phyloP scores from a whole-genome alignment of 805 yeast species.

The Metahyphopichia silvanorum region DNA sequence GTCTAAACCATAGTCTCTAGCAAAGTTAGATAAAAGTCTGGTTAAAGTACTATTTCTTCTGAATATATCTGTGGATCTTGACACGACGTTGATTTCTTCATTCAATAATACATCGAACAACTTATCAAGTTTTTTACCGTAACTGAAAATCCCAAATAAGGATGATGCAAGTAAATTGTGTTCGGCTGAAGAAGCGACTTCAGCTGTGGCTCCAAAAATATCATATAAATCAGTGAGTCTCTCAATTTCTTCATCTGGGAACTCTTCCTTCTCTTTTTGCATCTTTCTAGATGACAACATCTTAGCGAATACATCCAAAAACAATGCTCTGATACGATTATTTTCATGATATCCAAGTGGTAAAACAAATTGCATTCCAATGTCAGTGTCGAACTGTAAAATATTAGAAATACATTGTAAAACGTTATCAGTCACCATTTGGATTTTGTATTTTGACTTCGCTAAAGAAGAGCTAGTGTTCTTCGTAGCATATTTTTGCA shows the following conservation, averaged over 20 bases:
- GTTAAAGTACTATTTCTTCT: conserved; percentile 84
- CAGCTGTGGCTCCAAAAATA: conserved; percentile 51
- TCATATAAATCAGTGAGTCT: conserved; percentile 36
- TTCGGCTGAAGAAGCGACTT: conserved; percentile 63
- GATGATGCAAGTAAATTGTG: conserved; percentile 70
- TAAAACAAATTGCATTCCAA: conserved; percentile 71
- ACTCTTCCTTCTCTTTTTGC: conserved; percentile 21
- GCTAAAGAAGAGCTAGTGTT: conserved; percentile 8
- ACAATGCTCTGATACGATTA: conserved; percentile 61
- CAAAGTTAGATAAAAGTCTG: conserved; percentile 66
- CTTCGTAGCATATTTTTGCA: conserved; percentile 36
- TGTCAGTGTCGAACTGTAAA: conserved; percentile 68
- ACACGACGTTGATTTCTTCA: conserved; percentile 59
- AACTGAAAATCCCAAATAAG: conserved; percentile 50
- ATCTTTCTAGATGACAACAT: conserved; percentile 44
- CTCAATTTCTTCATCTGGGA: conserved; percentile 20
- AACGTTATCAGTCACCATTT: conserved; percentile 57
- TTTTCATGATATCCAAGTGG: conserved; percentile 78
- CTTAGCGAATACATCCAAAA: conserved; percentile 72
- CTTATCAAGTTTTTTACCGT: conserved; percentile 32
- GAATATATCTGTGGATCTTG: conserved; percentile 67
- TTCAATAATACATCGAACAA: conserved; percentile 54
- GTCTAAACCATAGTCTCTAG: conserved; percentile 60
- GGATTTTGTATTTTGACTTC: conserved; percentile 50
- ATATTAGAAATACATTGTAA: conserved; percentile 65